Evolutionary conservation across 306 rosid species (phyloP), one percentile per base, ranked within the genome.

Genomic region (Cicer judaicum): DNA sequence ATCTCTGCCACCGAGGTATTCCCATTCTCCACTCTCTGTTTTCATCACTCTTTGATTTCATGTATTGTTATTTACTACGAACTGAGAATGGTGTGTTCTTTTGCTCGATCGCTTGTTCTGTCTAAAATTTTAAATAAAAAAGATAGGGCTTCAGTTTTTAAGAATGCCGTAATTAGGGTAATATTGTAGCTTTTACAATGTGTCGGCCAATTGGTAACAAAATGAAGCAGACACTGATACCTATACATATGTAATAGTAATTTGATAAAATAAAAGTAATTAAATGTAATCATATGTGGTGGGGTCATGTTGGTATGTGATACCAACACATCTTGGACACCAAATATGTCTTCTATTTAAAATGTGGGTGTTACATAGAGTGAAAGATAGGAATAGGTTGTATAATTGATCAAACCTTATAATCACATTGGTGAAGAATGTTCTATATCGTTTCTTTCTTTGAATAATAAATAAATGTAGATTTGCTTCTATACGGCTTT

Each of bases 1-100:
- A 81, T 76, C 87, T 89, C 75, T 92, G 93, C 79, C 97, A 92
- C 79, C 81, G 86, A 48, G 96, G 97, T 12, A 44, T 66, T 66
- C 54, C 10, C 5, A 66, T 7, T 60, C 10, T 60, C 13, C 5
- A 34, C 52, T 11, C 53, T 38, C 49, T 44, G 9, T 75, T 64
- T 19, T 5, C 6, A 40, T 7, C 68, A 14, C 48, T 62, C 13
- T 63, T 14, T 41, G 19, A 19, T 74, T 13, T 74, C 8, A 1
- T 10, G 1, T 39, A 4, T 67, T 13, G 3, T 67, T 18, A 29
- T 29, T 29, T 29, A 42, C 13, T 21, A n/a, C 8, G 7, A 43
- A n/a, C 19, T 63, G 1, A 1, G 7, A 42, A 6, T 34, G 43
- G 66, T 14, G 57, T 64, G 15, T 54, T 21, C n/a, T 72, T 64